Evolutionary conservation across 2,329 filamentous ascomycete genomes (phyloP), one percentile per base, ranked within the genome.

Genomic region (Aspergillus thermomutatus): DNA sequence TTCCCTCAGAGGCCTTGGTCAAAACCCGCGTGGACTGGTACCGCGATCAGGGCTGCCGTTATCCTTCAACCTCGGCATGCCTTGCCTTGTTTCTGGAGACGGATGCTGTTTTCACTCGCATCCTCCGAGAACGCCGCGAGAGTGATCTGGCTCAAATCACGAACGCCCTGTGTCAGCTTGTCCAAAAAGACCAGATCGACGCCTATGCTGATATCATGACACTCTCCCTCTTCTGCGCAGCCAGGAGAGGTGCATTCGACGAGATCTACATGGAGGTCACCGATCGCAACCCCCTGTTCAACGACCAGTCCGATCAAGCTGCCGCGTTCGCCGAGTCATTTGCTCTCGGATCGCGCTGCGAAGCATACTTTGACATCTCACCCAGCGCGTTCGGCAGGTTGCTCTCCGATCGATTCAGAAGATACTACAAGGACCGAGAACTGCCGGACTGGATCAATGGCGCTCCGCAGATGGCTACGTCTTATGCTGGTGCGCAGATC

Each of bases 321-420:
- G 84, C 83, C 31, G 83, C 83, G 6, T 87, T 87, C 63, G 81
- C 84, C 0, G 85, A 87, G 65, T 79, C 85, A 0, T 87, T 85
- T 69, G 84, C 83, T 0, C 73, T 87, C 1, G 85, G 85, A 1
- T 87, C 84, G 3, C 81, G 84, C 53, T 87, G 85, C 64, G 83
- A 86, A 58, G 77, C 81, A 0, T 87, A 86, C 64, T 85, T 87
- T 56, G 83, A 84, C 57, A 78, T 87, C 50, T 65, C 74, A 2
- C 80, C 81, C 2, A 78, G 77, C 28, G 73, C 74, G 4, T 72
- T 83, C 34, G 81, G 81, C 51, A 77, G 77, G 54, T 61, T 77
- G 28, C 62, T 77, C 8, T 72, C 72, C 1, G 64, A 71, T 58
- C 70, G 75, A 3, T 78, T 81, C 62, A 70, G 79, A 26, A 69